These are phyloP conservation scores for Epichloe brachyelytri DNA, from an alignment of 2,329 filamentous ascomycete genomes.

Conservation along the genomic window DNA sequence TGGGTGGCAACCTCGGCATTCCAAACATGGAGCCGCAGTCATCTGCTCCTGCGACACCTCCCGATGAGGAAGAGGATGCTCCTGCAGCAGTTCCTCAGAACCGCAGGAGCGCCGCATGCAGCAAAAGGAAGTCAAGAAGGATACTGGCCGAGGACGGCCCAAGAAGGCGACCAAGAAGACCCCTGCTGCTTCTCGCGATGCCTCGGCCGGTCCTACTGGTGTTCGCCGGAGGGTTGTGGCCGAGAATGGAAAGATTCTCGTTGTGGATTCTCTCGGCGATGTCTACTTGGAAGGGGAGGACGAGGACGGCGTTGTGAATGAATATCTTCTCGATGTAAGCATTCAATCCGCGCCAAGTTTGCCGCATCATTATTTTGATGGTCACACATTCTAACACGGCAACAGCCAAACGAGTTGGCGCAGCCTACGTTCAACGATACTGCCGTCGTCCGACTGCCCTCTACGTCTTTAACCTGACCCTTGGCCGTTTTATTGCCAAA, in stretches of 20 bases:
- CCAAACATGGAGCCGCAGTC: slow-evolving; percentile 47
- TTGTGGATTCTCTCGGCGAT: slow-evolving; percentile 84
- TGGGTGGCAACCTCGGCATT: slow-evolving; percentile 72
- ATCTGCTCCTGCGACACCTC: slow-evolving; percentile 29
- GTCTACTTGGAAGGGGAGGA: slow-evolving; percentile 91
- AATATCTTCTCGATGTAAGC: slow-evolving; percentile 81
- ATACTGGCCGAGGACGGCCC: slow-evolving; percentile 41
- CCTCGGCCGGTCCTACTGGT: slow-evolving; percentile 45
- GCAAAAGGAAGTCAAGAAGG: slow-evolving; percentile 70
- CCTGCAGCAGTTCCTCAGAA: slow-evolving; percentile 53
- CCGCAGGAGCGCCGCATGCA: slow-evolving; percentile 79
- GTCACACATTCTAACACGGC: slow-evolving; percentile 10
- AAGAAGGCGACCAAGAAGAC: slow-evolving; percentile 30
- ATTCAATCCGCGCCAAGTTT: not conserved
- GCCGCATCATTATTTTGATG: too few species aligned
- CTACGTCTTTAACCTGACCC: slow-evolving; percentile 51
- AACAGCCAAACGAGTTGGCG: slow-evolving; percentile 63
- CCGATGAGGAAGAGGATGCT: slow-evolving; percentile 33
- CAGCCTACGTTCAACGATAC: slow-evolving; percentile 71
- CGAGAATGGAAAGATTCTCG: slow-evolving; percentile 87
- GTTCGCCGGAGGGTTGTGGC: slow-evolving; percentile 79
- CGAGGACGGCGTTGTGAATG: slow-evolving; percentile 69
- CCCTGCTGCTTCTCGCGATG: slow-evolving; percentile 24
- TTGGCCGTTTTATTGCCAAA: slow-evolving; percentile 37
- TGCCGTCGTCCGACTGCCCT: slow-evolving; percentile 67